These are phyloP conservation scores for Prunus mume DNA, from an alignment of 306 rosid genomes.

Conservation along the genomic window DNA sequence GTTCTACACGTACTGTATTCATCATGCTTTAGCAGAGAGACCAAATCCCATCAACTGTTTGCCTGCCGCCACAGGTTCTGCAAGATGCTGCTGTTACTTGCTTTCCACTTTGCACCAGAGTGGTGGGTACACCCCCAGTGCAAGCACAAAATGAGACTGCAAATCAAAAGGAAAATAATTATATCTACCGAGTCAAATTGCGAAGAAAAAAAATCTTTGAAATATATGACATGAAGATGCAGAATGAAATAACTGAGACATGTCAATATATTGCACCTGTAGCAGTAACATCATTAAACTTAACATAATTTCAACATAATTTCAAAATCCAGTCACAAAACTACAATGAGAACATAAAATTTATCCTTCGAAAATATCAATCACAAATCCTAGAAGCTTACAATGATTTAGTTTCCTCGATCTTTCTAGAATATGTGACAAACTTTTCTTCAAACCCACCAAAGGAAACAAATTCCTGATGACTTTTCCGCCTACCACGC, in stretches of 20 bases:
- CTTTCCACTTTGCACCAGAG: constrained; percentile 18
- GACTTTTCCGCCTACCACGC: not conserved
- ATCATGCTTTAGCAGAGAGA: constrained; percentile 28
- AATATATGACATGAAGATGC: not conserved
- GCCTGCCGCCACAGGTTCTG: constrained; percentile 19
- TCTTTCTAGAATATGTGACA: not conserved
- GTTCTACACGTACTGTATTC: constrained; percentile 27
- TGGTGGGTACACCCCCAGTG: constrained; percentile 20
- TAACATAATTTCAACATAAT: not conserved
- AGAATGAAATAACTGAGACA: not conserved
- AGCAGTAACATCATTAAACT: not conserved
- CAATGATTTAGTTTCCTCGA: constrained; percentile 2
- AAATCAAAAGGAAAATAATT: not conserved
- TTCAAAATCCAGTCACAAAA: not conserved
- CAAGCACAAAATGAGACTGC: constrained; percentile 22
- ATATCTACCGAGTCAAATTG: not conserved
- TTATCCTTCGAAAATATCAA: not conserved
- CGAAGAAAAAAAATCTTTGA: not conserved
- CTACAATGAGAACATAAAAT: not conserved
- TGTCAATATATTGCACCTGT: not conserved
- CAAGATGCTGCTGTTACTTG: constrained; percentile 11
- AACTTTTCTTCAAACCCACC: not conserved
- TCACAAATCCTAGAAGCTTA: not conserved
- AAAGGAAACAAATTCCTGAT: not conserved
- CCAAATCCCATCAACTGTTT: constrained; percentile 26